These are phyloP conservation scores for Arxiozyma telluris DNA, from an alignment of 1,139 yeast species.

Conservation along the genomic window DNA sequence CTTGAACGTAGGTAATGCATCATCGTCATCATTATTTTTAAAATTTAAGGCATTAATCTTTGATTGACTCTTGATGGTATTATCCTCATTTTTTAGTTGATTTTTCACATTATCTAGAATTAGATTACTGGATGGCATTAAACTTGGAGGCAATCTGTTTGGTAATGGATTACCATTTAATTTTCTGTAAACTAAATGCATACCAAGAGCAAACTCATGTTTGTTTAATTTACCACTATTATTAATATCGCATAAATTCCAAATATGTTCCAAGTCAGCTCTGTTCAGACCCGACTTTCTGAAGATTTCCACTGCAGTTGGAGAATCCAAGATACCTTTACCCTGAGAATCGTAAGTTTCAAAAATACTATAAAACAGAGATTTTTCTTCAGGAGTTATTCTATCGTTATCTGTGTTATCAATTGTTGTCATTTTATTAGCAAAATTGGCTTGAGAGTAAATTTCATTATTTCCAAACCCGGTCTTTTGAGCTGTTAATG, in stretches of 20 bases:
- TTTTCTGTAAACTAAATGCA: slow-evolving; percentile 72
- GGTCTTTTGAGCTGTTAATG: slow-evolving; percentile 46
- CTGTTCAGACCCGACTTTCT: slow-evolving; percentile 84
- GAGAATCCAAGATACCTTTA: slow-evolving; percentile 68
- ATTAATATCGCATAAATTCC: slow-evolving; percentile 72
- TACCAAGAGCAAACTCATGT: slow-evolving; percentile 75
- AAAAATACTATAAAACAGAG: slow-evolving; percentile 78
- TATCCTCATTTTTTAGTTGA: slow-evolving; percentile 42
- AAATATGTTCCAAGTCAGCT: slow-evolving; percentile 76
- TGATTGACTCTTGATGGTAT: slow-evolving; percentile 11
- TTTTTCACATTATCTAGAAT: slow-evolving; percentile 46
- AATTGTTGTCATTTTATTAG: slow-evolving; percentile 3
- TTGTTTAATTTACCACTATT: slow-evolving; percentile 65
- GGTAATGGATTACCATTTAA: slow-evolving; percentile 72
- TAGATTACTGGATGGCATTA: slow-evolving; percentile 74
- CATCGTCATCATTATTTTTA: slow-evolving; percentile 37
- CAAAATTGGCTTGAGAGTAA: slow-evolving; percentile 23
- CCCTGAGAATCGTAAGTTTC: slow-evolving; percentile 71
- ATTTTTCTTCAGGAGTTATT: slow-evolving; percentile 77
- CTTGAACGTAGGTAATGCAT: slow-evolving; percentile 30
- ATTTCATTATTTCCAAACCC: slow-evolving; percentile 36
- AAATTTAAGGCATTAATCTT: slow-evolving; percentile 28
- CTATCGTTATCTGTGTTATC: slow-evolving; percentile 11
- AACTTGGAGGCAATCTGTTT: slow-evolving; percentile 57
- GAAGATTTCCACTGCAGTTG: slow-evolving; percentile 75